phyloP scores from a whole-genome alignment of 495 filamentous ascomycete genomes.

The Schizothecium vesticola region DNA sequence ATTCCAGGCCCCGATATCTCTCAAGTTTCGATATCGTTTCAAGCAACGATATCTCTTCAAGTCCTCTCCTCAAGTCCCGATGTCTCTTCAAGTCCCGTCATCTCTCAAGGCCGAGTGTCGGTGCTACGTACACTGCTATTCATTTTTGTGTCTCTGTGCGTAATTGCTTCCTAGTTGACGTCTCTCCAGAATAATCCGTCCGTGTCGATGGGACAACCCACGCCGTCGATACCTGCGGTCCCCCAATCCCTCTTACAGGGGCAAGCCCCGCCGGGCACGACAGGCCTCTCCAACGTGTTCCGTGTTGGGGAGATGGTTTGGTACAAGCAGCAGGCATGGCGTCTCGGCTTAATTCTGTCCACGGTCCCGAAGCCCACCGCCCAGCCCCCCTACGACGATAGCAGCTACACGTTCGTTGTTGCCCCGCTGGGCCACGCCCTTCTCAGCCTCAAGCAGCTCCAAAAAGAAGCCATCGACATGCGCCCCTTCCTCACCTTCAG shows the following conservation, averaged over 20 bases:
- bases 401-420: conserved; percentile 18
- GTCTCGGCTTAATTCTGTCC: conserved; percentile 32
- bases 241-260: conserved; percentile 2
- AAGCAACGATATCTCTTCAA: not conserved
- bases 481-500: conserved; percentile 45
- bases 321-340: conserved; percentile 36
- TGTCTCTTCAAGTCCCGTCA: not conserved
- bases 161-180: not conserved
- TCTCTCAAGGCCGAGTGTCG: not conserved
- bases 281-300: conserved; percentile 29
- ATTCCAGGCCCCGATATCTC: too few species aligned
- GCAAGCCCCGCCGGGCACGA: conserved; percentile 20
- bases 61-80: not conserved
- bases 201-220: not conserved
- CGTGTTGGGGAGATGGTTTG: conserved; percentile 41
- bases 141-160: too few species aligned
- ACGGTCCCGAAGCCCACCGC: conserved; percentile 12
- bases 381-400: conserved; percentile 12
- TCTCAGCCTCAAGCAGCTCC: conserved; percentile 17
- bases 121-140: too few species aligned
- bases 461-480: conserved; percentile 33
- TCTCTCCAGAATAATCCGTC: not conserved
- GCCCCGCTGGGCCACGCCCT: conserved; percentile 26
- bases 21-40: not conserved
- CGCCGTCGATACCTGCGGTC: not conserved